These are phyloP conservation scores for Beauveria brongniartii DNA, from an alignment of 2,329 filamentous ascomycete species.

Conservation along the genomic window DNA sequence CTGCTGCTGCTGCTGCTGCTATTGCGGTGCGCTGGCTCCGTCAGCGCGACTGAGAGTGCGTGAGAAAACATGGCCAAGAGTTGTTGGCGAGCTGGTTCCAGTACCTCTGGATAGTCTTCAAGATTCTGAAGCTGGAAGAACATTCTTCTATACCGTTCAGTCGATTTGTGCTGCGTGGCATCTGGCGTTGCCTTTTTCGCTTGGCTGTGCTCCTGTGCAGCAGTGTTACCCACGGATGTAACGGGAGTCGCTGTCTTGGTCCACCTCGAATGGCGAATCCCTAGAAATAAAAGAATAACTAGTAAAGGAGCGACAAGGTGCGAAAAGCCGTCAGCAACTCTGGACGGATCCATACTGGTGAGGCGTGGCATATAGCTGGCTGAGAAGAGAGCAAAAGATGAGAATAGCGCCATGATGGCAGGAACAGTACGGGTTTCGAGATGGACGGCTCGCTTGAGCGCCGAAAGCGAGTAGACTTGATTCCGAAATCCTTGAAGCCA, in stretches of 20 bases:
- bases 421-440: background rate
- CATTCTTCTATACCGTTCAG: background rate
- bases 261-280: background rate
- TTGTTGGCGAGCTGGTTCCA: constrained; percentile 10
- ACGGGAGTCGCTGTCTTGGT: background rate
- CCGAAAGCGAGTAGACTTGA: background rate
- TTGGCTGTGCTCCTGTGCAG: background rate
- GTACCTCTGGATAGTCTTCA: constrained; percentile 12
- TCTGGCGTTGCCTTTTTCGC: background rate
- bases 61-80: constrained; percentile 13
- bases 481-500: background rate
- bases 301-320: background rate
- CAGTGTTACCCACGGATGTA: too few species aligned
- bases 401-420: background rate
- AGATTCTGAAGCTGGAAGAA: constrained; percentile 16
- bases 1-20: background rate
- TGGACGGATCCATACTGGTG: background rate
- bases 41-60: background rate
- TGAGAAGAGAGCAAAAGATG: background rate
- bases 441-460: background rate
- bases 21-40: background rate
- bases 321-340: background rate
- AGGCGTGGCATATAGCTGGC: background rate
- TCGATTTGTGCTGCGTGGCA: background rate
- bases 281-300: background rate